Evolutionary conservation across 1,284 basidiomycete genomes (phyloP).

Genomic region (Moniliella sp.): DNA sequence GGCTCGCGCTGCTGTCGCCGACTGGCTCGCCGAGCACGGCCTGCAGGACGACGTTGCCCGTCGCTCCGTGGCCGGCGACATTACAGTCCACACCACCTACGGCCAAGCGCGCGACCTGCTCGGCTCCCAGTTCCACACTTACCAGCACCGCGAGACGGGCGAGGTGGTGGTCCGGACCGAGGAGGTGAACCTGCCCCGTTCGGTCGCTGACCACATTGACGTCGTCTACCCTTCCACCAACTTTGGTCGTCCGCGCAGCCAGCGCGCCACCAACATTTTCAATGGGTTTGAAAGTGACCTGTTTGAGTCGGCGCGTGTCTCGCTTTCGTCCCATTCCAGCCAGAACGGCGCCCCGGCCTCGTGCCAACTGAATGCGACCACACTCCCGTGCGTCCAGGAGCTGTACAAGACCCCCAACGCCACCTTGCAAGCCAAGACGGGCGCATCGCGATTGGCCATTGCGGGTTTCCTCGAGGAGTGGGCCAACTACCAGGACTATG

Average conservation of each 20-base stretch:
- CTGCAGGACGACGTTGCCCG: constrained; percentile 33
- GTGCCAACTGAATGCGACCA: constrained; percentile 10
- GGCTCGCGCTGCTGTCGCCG: constrained; percentile 34
- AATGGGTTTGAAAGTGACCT: no score
- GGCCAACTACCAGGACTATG: constrained; percentile 40
- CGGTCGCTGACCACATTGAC: constrained; percentile 12
- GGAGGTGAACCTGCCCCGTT: constrained; percentile 13
- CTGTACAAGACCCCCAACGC: constrained; percentile 21
- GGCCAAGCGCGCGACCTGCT: constrained; percentile 39
- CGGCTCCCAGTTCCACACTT: constrained; percentile 16
- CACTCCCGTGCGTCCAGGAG: constrained; percentile 16
- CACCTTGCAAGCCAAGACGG: constrained; percentile 7
- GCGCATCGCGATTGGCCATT: constrained; percentile 12
- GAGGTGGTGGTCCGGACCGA: constrained; percentile 10
- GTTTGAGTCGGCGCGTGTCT: no score
- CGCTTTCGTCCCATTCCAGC: background rate
- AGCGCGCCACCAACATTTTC: background rate
- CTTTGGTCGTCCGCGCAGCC: constrained; percentile 6
- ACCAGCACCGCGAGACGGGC: constrained; percentile 14
- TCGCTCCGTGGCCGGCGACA: constrained; percentile 37
- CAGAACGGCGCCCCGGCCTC: constrained; percentile 4
- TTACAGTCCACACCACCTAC: constrained; percentile 43
- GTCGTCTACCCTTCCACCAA: constrained; percentile 16
- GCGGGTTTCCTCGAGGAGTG: constrained; percentile 18
- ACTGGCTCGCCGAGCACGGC: constrained; percentile 43